Evolutionary conservation across 1,284 basidiomycete species (phyloP).

Genomic region (Coriolopsis trogii): DNA sequence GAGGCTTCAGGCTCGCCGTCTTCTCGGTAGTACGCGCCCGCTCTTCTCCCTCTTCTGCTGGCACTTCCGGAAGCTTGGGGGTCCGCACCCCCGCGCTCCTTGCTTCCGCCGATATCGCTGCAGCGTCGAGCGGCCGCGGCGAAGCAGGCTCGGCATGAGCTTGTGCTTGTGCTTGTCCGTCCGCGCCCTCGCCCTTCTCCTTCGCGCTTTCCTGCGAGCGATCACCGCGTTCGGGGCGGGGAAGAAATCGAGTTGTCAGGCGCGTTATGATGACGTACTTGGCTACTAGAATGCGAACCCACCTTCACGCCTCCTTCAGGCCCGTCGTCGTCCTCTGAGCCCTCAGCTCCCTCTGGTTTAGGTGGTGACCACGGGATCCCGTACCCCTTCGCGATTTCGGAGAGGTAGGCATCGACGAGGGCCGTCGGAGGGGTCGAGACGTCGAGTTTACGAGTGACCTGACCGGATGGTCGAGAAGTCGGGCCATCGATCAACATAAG

Average conservation of each 20-base stretch:
- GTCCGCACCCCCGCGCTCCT: slow-evolving; percentile 36
- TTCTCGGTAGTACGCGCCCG: slow-evolving; percentile 25
- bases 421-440: slow-evolving; percentile 70
- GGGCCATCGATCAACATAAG: slow-evolving; percentile 41
- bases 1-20: slow-evolving; percentile 24
- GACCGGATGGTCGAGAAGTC: slow-evolving; percentile 66
- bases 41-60: slow-evolving; percentile 44
- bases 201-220: slow-evolving; percentile 20
- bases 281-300: slow-evolving; percentile 6
- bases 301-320: slow-evolving; percentile 41
- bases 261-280: neutral
- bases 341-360: slow-evolving; percentile 27
- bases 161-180: too few species aligned
- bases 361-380: slow-evolving; percentile 70
- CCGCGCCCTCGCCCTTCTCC: too few species aligned
- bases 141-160: slow-evolving; percentile 5
- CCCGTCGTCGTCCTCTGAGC: slow-evolving; percentile 33
- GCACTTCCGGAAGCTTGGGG: slow-evolving; percentile 49
- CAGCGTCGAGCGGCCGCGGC: slow-evolving; percentile 29
- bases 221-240: too few species aligned
- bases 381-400: slow-evolving; percentile 89
- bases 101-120: slow-evolving; percentile 35
- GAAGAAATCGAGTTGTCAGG: too few species aligned
- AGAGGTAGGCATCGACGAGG: slow-evolving; percentile 86
- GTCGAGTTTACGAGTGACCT: slow-evolving; percentile 76